A percentile compares a stretch with the other conserved stretches of the same genome.
Conservation (phyloP, 106 monocot genomes). For the Phalaenopsis equestris region DNA sequence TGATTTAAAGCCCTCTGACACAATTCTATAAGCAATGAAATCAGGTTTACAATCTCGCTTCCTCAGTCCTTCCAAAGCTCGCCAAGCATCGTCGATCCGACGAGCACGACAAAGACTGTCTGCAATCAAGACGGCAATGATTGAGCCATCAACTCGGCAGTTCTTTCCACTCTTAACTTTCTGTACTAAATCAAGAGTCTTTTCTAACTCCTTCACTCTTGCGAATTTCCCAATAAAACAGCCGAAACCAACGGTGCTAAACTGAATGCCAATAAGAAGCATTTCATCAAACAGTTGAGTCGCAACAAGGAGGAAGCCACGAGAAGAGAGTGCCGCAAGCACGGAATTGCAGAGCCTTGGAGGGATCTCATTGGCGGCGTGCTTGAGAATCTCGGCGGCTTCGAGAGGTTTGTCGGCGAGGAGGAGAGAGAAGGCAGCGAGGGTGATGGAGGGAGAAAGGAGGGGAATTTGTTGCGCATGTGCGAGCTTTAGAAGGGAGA, state of each 20-base stretch:
- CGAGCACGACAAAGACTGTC: slow-evolving; percentile 56
- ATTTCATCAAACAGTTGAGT: slow-evolving; percentile 61
- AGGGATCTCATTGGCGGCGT: not conserved
- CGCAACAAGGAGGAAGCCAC: slow-evolving; percentile 22
- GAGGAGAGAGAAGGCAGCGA: slow-evolving; percentile 31
- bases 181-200: slow-evolving; percentile 30
- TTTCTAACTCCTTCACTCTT: slow-evolving; percentile 18
- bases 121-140: slow-evolving; percentile 47
- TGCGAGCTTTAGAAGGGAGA: slow-evolving; percentile 29
- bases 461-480: slow-evolving; percentile 17
- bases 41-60: slow-evolving; percentile 69
- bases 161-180: slow-evolving; percentile 5
- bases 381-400: slow-evolving; percentile 18
- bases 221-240: slow-evolving; percentile 35
- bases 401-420: slow-evolving; percentile 14
- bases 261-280: slow-evolving; percentile 18
- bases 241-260: slow-evolving; percentile 67
- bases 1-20: slow-evolving; percentile 56
- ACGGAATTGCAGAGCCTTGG: slow-evolving; percentile 36
- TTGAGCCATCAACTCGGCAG: slow-evolving; percentile 52
- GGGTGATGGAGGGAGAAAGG: slow-evolving; percentile 15
- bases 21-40: slow-evolving; percentile 77
- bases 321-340: slow-evolving; percentile 28
- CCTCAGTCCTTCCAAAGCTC: slow-evolving; percentile 52
- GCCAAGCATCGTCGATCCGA: slow-evolving; percentile 75